Percentiles rank a stretch among this genome's conserved stretches.
Evolutionary conservation across 129 eudicot genomes (phyloP).

Genomic region (Centrapalus pauciflorus): DNA sequence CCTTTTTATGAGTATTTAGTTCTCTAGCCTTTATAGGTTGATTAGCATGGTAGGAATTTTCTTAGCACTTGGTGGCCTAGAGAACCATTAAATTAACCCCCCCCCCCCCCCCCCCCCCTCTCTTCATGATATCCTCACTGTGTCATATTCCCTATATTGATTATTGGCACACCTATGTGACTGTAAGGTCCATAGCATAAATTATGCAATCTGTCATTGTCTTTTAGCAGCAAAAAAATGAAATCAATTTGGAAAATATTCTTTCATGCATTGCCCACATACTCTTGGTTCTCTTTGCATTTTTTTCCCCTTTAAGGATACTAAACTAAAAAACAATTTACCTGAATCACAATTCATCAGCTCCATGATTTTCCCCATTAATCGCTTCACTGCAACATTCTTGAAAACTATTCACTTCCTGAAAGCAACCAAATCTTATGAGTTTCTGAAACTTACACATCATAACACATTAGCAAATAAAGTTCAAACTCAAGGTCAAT

Average conservation of each 20-base stretch:
- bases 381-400: too few species aligned
- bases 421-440: too few species aligned
- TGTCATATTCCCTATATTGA: conserved; percentile 25
- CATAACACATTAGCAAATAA: neutral
- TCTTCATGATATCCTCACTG: conserved; percentile 13
- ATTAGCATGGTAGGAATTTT: conserved; percentile 20
- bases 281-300: conserved; percentile 17
- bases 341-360: too few species aligned
- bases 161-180: conserved; percentile 22
- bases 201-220: conserved; percentile 23
- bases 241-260: neutral
- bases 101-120: neutral
- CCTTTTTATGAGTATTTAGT: conserved; percentile 11
- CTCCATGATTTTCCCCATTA: neutral
- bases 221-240: conserved; percentile 12
- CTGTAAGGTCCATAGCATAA: conserved; percentile 18
- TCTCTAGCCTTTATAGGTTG: conserved; percentile 27
- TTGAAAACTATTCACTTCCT: too few species aligned
- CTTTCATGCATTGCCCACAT: conserved; percentile 10
- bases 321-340: neutral
- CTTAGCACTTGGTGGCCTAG: conserved; percentile 23
- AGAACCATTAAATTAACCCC: conserved; percentile 7
- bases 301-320: neutral
- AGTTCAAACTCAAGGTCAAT: too few species aligned
- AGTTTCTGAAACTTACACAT: neutral